Base-by-base conservation (phyloP, 352 stramenopile species). In the Globisporangium cylindrosporum region DNA sequence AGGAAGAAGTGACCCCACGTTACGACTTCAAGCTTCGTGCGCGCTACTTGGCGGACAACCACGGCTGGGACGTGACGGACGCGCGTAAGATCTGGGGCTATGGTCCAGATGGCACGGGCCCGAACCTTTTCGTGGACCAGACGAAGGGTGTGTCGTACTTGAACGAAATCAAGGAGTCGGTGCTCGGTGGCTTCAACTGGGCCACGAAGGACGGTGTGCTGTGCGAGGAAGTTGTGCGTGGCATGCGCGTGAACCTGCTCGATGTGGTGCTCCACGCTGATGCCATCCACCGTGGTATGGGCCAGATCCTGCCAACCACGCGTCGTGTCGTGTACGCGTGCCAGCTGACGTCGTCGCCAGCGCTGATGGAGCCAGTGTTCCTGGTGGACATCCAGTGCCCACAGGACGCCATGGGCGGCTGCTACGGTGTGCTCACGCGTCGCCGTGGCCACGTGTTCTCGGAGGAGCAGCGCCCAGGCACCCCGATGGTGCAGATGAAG, bases 91-190 rank as follows among this genome's bases (percentile, higher is more conserved):
- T 99, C 74, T 99, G 98, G 98, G 97, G 96, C 56, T 99, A 99
- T 78, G 98, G 97, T 79, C 98, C 98, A 59, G 98, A 99, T 73
- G 97, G 96, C 77, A 99, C 93, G 72, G 98, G 98, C 72, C 93
- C 97, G 69, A 99, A 99, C 86, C 64, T 99, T 63, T 98, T 99
- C 69, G 91, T 99, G 51, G 98, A 99, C 77, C 93, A 92, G 74
- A 99, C 98, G 68, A 99, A 99, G 92, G 98, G 97, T 97, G 97
- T 99, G 58, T 99, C 99, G 88, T 99, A 99, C 93, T 79, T 99
- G 68, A 88, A 97, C 67, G 98, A 99, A 84, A 99, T 99, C 83
- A 99, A 99, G 88, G 98, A 99, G 79, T 99, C 97, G 20, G 96
- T 99, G 62, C 89, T 99, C 49, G 96, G 93, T 69, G 98, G 98